These are phyloP conservation scores for Prunus dulcis DNA, from an alignment of 306 rosid species.

Conservation along the genomic window DNA sequence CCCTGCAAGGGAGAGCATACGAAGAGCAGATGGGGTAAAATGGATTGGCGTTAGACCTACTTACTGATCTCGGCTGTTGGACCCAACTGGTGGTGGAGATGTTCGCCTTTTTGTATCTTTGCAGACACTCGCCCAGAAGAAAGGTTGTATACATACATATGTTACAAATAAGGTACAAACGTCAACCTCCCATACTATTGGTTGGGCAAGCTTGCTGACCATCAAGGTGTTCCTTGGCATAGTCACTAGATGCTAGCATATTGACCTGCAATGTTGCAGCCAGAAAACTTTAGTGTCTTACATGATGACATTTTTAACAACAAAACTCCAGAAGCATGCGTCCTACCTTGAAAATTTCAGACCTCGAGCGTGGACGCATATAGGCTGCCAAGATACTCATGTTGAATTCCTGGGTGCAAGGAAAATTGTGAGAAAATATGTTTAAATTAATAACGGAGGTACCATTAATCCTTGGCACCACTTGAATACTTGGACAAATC, in stretches of 20 bases:
- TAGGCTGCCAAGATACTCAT: slow-evolving; percentile 78
- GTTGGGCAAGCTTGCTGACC: slow-evolving; percentile 32
- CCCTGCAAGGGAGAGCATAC: background rate
- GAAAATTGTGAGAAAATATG: slow-evolving; percentile 8
- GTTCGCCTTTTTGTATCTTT: background rate
- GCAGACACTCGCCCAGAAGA: background rate
- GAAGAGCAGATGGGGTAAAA: background rate
- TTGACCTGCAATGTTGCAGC: slow-evolving; percentile 47
- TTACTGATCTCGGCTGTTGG: background rate
- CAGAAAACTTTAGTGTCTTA: background rate
- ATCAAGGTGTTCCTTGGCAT: slow-evolving; percentile 38
- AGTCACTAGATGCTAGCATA: slow-evolving; percentile 51
- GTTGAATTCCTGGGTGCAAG: slow-evolving; percentile 68
- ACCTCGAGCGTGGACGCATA: slow-evolving; percentile 67
- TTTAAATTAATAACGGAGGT: slow-evolving; percentile 13
- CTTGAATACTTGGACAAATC: background rate
- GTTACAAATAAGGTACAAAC: background rate
- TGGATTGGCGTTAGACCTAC: background rate
- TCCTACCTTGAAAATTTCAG: slow-evolving; percentile 74
- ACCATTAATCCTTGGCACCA: background rate
- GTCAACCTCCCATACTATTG: slow-evolving; percentile 67
- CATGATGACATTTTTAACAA: background rate
- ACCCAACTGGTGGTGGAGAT: background rate
- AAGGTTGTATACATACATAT: background rate
- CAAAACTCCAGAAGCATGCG: slow-evolving; percentile 4